Base-by-base conservation (phyloP, 495 filamentous ascomycete species). In the Aspergillus avenaceus region DNA sequence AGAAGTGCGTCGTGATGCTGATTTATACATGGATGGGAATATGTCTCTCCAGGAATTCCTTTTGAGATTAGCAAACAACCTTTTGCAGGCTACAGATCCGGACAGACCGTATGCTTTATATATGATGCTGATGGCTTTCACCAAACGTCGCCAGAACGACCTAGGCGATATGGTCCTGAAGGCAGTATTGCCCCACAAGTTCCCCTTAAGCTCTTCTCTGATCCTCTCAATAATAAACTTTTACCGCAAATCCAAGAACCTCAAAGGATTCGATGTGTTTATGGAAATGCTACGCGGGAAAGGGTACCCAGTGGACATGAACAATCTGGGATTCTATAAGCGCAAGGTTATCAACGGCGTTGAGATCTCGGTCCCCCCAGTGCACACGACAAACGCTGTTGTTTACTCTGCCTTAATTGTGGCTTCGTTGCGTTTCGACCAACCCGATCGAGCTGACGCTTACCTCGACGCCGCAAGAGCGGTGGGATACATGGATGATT, bases 361-460 rank as follows among this genome's bases (percentile, higher is more conserved):
- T 22, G 64, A 66, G 14, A 62, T 74, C 4, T 64, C 68, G 2
- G 52, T 68, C 5, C 72, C 73, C 8, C 65, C 73, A 1, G 47
- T 66, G 12, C 53, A 66, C 43, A 61, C 58, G 19, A 62, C 55
- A 38, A 74, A 69, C 41, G 57, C 64, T 2, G 59, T 76, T 16
- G 58, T 70, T 32, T 70, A 65, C 19, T 56, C 62, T 2, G 56
- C 65, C 22, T 45, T 76, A 13, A 73, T 76, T 12, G 50, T 55
- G 6, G 57, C 65, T 12, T 66, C 62, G 12, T 55, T 76, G 21
- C 64, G 70, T 1, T 76, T 76, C 22, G 62, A 73, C 28, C 73
- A 76, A 37, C 71, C 70, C 4, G 63, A 73, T 13, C 59, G 70
- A 57, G 73, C 73, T 12, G 70, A 74, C 24, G 73, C 73, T 12